phyloP scores from a whole-genome alignment of 1,284 basidiomycete genomes.

The Rhodofomes roseus region DNA sequence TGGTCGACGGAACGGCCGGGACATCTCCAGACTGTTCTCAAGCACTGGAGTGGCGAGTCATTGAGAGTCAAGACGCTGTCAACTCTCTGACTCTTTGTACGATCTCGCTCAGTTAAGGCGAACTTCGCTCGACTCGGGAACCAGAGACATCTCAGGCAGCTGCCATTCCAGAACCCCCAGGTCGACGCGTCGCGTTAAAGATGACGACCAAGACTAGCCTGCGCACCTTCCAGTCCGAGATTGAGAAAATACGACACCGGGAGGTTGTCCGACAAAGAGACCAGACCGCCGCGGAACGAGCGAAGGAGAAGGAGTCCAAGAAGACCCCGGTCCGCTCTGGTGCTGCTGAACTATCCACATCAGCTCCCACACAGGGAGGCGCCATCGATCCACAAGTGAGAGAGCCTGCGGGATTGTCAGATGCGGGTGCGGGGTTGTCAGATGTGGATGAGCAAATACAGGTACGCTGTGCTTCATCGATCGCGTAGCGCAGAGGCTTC shows the following conservation, averaged over 20 bases:
- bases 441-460: conserved; percentile 58
- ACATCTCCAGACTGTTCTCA: background rate
- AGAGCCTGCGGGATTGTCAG: conserved; percentile 30
- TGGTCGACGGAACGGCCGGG: background rate
- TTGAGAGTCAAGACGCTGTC: background rate
- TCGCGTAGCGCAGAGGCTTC: background rate
- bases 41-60: background rate
- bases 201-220: conserved; percentile 51
- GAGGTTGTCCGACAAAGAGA: conserved; percentile 60
- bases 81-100: background rate
- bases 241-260: conserved; percentile 65
- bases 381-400: background rate
- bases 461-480: conserved; percentile 35
- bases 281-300: conserved; percentile 28
- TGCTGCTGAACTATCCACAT: background rate
- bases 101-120: background rate
- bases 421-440: conserved; percentile 46
- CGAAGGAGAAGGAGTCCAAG: conserved; percentile 38
- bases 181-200: background rate
- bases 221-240: conserved; percentile 70
- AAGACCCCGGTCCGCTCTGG: conserved; percentile 15
- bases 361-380: background rate
- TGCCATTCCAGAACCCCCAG: background rate
- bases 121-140: background rate
- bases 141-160: background rate